Evolutionary conservation across 192 early-diverging fungal species (phyloP).

Genomic region (Thamnidium elegans): DNA sequence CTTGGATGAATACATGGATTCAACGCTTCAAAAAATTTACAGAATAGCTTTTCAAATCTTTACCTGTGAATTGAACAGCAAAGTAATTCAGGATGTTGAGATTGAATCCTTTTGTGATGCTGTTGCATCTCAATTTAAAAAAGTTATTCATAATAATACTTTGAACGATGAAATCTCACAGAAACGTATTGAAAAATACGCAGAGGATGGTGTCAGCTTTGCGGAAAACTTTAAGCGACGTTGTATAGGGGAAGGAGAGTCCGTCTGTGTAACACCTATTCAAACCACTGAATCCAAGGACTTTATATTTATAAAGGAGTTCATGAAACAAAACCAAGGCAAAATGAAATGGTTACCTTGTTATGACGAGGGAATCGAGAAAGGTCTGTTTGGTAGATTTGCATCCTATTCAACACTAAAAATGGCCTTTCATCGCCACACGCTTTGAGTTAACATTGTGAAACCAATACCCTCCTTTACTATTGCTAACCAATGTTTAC

Average conservation of each 20-base stretch:
- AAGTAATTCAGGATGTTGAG: constrained; percentile 1
- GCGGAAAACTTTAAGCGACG: not conserved
- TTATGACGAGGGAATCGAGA: too few relatives aligned
- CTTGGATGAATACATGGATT: constrained; percentile 10
- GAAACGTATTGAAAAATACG: not conserved
- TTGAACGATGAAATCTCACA: not conserved
- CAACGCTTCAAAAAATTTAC: constrained; percentile 3
- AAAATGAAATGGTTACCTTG: too few relatives aligned
- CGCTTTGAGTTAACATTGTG: too few relatives aligned
- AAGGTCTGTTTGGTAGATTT: too few relatives aligned
- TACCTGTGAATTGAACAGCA: not conserved
- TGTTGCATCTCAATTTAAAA: not conserved
- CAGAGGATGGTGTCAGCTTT: not conserved
- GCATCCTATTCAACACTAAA: too few relatives aligned
- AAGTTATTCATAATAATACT: constrained; percentile 3
- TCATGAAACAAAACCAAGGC: too few relatives aligned
- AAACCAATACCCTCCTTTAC: too few relatives aligned
- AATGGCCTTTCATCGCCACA: too few relatives aligned
- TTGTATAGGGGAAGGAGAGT: not conserved
- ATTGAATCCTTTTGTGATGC: constrained; percentile 3
- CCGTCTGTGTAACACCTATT: constrained; percentile 1
- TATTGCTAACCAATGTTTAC: too few relatives aligned
- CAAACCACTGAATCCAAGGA: not conserved
- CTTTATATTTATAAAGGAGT: not conserved
- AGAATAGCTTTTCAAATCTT: not conserved